A percentile compares a stretch with the other conserved stretches of the same genome.
Evolutionary conservation across 768 basidiomycete species (phyloP).

Genomic region (Mrakia hoshinonis): DNA sequence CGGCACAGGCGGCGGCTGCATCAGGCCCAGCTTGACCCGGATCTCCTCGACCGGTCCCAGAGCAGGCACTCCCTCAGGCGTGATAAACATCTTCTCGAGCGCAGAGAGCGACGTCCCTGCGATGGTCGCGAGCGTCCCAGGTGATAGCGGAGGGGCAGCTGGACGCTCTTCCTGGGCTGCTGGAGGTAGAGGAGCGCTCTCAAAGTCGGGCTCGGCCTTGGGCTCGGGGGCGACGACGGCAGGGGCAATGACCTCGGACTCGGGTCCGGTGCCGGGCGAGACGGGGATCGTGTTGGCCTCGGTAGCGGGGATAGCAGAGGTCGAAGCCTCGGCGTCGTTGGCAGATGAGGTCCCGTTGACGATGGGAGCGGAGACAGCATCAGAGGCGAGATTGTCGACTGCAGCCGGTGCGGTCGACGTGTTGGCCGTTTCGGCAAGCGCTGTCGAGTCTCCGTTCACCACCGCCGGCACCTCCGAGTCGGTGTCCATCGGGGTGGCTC

Average conservation of each 20-base stretch:
- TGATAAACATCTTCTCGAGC: conserved; percentile 38
- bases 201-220: neutral
- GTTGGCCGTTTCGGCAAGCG: no score
- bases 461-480: neutral
- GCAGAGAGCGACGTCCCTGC: conserved; percentile 31
- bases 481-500: neutral
- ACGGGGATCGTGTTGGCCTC: conserved; percentile 11
- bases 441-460: neutral
- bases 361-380: no score
- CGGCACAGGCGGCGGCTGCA: neutral
- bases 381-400: no score
- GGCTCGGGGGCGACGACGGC: conserved; percentile 17
- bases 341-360: no score
- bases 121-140: neutral
- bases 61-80: conserved; percentile 35
- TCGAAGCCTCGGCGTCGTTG: neutral
- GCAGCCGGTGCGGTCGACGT: no score
- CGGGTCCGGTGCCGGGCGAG: no score
- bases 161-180: conserved; percentile 36
- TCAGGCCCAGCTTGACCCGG: neutral
- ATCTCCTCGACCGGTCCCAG: conserved; percentile 30
- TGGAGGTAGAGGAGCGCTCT: conserved; percentile 33
- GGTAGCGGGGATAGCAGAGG: conserved; percentile 13
- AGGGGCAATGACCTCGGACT: neutral
- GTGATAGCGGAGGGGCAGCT: conserved; percentile 3